phyloP scores from a whole-genome alignment of 768 basidiomycete genomes.

The Imleria badia region DNA sequence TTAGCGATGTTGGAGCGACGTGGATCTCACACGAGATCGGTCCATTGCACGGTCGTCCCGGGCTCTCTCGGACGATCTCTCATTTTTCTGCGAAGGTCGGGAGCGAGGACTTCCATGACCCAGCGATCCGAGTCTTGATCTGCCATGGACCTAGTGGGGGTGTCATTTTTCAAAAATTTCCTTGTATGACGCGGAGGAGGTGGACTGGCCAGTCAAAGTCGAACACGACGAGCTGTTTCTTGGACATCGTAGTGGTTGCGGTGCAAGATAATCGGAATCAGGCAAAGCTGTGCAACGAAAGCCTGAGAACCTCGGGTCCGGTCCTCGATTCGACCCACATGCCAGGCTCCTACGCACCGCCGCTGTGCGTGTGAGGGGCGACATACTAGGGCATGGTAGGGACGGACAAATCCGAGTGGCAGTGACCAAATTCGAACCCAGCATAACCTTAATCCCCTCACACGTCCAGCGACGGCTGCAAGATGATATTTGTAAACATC shows the following conservation, averaged over 20 bases:
- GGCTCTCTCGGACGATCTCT: slow-evolving; percentile 42
- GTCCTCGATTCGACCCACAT: too few relatives aligned
- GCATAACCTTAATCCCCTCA: too few relatives aligned
- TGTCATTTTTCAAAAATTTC: too few relatives aligned
- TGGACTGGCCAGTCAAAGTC: slow-evolving; percentile 90
- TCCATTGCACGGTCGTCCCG: slow-evolving; percentile 75
- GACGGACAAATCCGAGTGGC: too few relatives aligned
- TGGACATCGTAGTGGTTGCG: slow-evolving; percentile 7
- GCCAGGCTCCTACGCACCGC: too few relatives aligned
- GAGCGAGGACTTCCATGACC: slow-evolving; percentile 85
- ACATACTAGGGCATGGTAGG: too few relatives aligned
- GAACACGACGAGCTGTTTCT: slow-evolving; percentile 80
- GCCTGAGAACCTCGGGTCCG: too few relatives aligned
- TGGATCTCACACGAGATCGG: slow-evolving; percentile 82
- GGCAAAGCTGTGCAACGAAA: not conserved
- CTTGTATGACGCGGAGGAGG: too few relatives aligned
- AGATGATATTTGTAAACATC: too few relatives aligned
- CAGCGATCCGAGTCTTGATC: slow-evolving; percentile 98
- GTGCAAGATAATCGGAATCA: not conserved
- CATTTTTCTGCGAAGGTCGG: slow-evolving; percentile 81
- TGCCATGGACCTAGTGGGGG: slow-evolving; percentile 68
- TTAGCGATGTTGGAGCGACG: not conserved
- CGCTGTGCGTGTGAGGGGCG: too few relatives aligned
- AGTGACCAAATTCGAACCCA: too few relatives aligned
- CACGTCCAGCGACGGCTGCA: too few relatives aligned